Evolutionary conservation across 1,139 yeast species (phyloP), one percentile per base, ranked within the genome.

Genomic region (Sporopachydermia cereana): DNA sequence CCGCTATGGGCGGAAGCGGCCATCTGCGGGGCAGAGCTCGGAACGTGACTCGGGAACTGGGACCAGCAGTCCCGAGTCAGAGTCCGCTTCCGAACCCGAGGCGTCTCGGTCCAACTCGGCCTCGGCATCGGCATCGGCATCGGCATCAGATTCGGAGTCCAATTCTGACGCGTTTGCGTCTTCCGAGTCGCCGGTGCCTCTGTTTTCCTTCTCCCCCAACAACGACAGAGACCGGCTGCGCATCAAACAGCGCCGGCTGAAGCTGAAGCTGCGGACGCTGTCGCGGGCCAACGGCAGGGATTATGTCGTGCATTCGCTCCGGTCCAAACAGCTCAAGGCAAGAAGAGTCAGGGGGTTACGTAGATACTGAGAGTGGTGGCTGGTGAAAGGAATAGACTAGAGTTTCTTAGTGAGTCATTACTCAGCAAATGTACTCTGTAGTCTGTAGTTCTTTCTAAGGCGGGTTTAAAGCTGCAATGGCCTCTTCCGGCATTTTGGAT

Each of bases 311-410:
- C 39, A 34, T 34, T 34, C 39, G 9, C 22, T 34, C 12, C 18
- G 39, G 5, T 34, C 39, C 18, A 34, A 34, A 20, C 39, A 34
- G 22, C 22, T 34, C 12, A 16, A 20, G 9, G 39, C 39, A 12
- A 34, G 39, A 34, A 34, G 39, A 34, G 39, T 34, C 9, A 34
- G 39, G 17, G 22, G 22, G 18, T 7, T 34, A 34, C 9, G 39
- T 7, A 34, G n/a, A n/a, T 20, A 34, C 22, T 34, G 17, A 34
- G 9, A 34, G 17, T 42, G 20, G 14, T 30, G 30, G n/a, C n/a
- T n/a, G n/a, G n/a, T n/a, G n/a, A n/a, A n/a, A n/a, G n/a, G n/a
- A n/a, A n/a, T n/a, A n/a, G n/a, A n/a, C n/a, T n/a, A n/a, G n/a
- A n/a, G n/a, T n/a, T n/a, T n/a, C n/a, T n/a, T n/a, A n/a, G n/a